Base-by-base conservation (phyloP, 2,329 filamentous ascomycete species). In the Zarea fungicola region DNA sequence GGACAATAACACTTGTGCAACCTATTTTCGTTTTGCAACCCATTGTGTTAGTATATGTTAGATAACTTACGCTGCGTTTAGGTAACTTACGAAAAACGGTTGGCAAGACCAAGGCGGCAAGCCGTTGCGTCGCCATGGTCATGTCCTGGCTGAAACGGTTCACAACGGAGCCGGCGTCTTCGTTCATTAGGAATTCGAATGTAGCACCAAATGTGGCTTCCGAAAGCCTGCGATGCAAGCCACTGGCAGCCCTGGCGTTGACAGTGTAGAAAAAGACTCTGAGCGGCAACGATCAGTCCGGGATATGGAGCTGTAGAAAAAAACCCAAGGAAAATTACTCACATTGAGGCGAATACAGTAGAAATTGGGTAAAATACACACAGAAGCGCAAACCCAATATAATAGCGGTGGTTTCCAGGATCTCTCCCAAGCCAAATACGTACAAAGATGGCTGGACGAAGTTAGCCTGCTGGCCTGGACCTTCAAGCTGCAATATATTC, bases 1-100 rank as follows among this genome's bases (percentile, higher is more conserved):
- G 65, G 18, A 32, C 32, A n/a, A 31, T 9, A 11, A 41, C 37
- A 13, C 21, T 5, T 5, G 28, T 13, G 62, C 63, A 22, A 71
- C 45, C 16, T 51, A 48, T 8, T 14, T 14, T n/a, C n/a, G n/a
- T n/a, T n/a, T n/a, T n/a, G n/a, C n/a, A n/a, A n/a, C n/a, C n/a
- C n/a, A n/a, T n/a, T n/a, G n/a, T n/a, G n/a, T n/a, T n/a, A n/a
- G n/a, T 19, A 35, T 16, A 35, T 10, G 6, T 25, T 34, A 34
- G 31, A 34, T 6, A 34, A n/a, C n/a, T n/a, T n/a, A n/a, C n/a
- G n/a, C n/a, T n/a, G n/a, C n/a, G n/a, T n/a, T n/a, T n/a, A n/a
- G n/a, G n/a, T n/a, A 5, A 18, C 32, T 35, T 18, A 35, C 32
- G 32, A 35, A 35, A 35, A 5, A 5, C 3, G 13, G 32, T 35